Conservation (phyloP, 2,329 filamentous ascomycete species). For the Diaporthe citriasiana region DNA sequence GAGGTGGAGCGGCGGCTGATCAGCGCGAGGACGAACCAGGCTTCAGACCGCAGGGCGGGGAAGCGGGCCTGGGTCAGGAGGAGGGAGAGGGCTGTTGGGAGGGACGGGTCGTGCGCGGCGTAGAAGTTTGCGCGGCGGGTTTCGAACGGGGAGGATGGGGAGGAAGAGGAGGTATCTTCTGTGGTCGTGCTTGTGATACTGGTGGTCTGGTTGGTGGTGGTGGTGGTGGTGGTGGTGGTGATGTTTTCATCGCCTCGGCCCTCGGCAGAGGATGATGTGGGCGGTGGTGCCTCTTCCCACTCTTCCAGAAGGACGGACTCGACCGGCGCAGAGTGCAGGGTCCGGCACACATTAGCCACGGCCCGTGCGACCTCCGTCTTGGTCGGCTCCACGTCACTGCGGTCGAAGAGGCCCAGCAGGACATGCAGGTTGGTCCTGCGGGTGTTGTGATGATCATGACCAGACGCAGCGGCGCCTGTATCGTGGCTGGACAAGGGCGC, state of each 20-base stretch:
- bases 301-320: conserved; percentile 51
- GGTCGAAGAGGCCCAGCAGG: conserved; percentile 57
- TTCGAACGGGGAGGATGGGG: no score
- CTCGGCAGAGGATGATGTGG: conserved; percentile 40
- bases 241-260: conserved; percentile 42
- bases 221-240: conserved; percentile 7
- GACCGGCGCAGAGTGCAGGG: conserved; percentile 61
- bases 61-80: conserved; percentile 71
- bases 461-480: conserved; percentile 44
- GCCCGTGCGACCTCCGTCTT: conserved; percentile 72
- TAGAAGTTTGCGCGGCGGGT: conserved; percentile 59
- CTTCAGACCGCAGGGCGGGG: conserved; percentile 71
- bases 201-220: conserved; percentile 5
- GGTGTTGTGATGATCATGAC: conserved; percentile 41
- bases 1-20: conserved; percentile 65
- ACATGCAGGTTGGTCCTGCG: conserved; percentile 53
- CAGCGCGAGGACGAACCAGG: conserved; percentile 74
- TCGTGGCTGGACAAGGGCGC: conserved; percentile 54
- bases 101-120: conserved; percentile 53
- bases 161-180: neutral
- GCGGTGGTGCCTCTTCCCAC: conserved; percentile 50
- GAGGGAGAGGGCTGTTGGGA: conserved; percentile 62
- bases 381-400: conserved; percentile 67
- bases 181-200: neutral
- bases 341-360: conserved; percentile 66